Evolutionary conservation across 2,329 filamentous ascomycete species (phyloP).

Genomic region (Mycosphaerella sp.): DNA sequence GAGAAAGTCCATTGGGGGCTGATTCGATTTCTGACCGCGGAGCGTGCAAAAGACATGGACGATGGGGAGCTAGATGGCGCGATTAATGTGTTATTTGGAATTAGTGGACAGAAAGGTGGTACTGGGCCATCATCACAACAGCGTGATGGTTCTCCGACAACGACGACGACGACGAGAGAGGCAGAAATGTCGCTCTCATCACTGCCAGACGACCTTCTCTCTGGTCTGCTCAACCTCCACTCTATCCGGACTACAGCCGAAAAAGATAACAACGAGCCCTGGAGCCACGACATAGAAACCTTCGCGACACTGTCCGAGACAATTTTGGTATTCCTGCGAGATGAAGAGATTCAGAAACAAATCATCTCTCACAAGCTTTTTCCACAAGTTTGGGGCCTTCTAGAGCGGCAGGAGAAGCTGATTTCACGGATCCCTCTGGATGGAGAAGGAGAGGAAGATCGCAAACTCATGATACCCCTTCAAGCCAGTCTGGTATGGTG

Average conservation of each 20-base stretch:
- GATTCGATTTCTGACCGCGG: constrained; percentile 11
- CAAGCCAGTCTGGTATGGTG: constrained; percentile 29
- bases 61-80: constrained; percentile 1
- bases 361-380: constrained; percentile 15
- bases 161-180: neutral
- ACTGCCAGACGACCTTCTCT: constrained; percentile 14
- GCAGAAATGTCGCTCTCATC: constrained; percentile 4
- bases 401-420: constrained; percentile 10
- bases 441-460: neutral
- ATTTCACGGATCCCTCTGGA: neutral
- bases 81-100: constrained; percentile 28
- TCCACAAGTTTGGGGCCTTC: constrained; percentile 21
- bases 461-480: constrained; percentile 2
- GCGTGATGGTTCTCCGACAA: too few relatives aligned
- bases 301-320: constrained; percentile 25
- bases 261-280: too few relatives aligned
- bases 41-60: neutral
- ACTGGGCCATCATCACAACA: too few relatives aligned
- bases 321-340: constrained; percentile 24
- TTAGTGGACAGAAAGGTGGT: constrained; percentile 25
- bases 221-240: constrained; percentile 14
- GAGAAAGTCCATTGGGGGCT: constrained; percentile 19
- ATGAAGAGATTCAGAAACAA: constrained; percentile 23
- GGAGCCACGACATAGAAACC: constrained; percentile 17
- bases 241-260: constrained; percentile 5